These are phyloP conservation scores for Wickerhamomyces sp. DNA, from an alignment of 1,139 yeast genomes.

Conservation along the genomic window DNA sequence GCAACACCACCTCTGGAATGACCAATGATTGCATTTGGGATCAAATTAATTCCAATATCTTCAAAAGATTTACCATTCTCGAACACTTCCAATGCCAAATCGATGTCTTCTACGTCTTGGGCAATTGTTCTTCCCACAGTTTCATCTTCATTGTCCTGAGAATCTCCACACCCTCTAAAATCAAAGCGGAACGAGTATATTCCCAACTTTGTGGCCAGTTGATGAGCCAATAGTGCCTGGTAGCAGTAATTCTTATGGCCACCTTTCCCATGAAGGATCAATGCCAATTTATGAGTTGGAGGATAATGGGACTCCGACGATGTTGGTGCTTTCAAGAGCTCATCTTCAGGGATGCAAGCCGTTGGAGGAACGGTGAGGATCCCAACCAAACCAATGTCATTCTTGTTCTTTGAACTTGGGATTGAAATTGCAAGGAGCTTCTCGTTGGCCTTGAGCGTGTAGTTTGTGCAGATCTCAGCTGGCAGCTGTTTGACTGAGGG, in stretches of 20 bases:
- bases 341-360: slow-evolving; percentile 19
- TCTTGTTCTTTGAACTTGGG: slow-evolving; percentile 11
- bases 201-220: slow-evolving; percentile 55
- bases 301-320: slow-evolving; percentile 20
- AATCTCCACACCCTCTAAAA: slow-evolving; percentile 80
- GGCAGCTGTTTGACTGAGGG: slow-evolving; percentile 14
- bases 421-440: slow-evolving; percentile 17
- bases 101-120: slow-evolving; percentile 68
- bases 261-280: slow-evolving; percentile 70
- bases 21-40: slow-evolving; percentile 53
- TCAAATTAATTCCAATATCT: slow-evolving; percentile 36
- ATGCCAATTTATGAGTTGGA: slow-evolving; percentile 36
- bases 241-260: slow-evolving; percentile 83
- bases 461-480: slow-evolving; percentile 18
- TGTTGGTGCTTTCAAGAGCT: slow-evolving; percentile 18
- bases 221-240: slow-evolving; percentile 58
- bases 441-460: slow-evolving; percentile 16
- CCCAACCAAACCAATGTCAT: slow-evolving; percentile 28
- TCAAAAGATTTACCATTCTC: slow-evolving; percentile 26
- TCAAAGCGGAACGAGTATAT: slow-evolving; percentile 69
- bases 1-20: slow-evolving; percentile 83
- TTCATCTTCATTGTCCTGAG: slow-evolving; percentile 47
- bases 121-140: slow-evolving; percentile 48
- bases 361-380: slow-evolving; percentile 30
- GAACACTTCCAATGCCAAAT: slow-evolving; percentile 42